These are phyloP conservation scores for Canavalia gladiata DNA, from an alignment of 306 rosid species.

Conservation along the genomic window DNA sequence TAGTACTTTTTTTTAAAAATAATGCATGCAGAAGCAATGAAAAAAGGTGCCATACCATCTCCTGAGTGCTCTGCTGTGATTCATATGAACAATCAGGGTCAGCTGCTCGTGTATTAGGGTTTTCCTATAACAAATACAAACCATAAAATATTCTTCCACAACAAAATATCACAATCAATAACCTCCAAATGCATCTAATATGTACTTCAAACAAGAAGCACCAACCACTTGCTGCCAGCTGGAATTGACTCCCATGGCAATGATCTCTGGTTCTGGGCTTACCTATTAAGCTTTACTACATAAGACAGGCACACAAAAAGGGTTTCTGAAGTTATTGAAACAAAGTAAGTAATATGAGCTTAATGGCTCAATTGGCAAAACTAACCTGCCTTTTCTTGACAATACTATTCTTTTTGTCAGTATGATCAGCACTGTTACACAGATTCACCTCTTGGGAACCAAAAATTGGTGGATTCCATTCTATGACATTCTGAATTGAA, in stretches of 20 bases:
- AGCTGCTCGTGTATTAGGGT: conserved; percentile 56
- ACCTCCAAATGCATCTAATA: conserved; percentile 17
- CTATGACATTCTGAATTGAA: conserved; percentile 59
- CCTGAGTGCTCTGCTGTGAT: conserved; percentile 69
- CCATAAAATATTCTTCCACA: conserved; percentile 12
- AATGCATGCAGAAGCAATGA: conserved; percentile 6
- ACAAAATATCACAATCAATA: conserved; percentile 40
- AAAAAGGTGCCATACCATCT: conserved; percentile 65
- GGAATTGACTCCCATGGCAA: conserved; percentile 64
- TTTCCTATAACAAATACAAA: conserved; percentile 41
- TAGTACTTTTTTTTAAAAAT: not conserved
- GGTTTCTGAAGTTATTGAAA: conserved; percentile 5
- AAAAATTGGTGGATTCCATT: conserved; percentile 57
- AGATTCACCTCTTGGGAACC: conserved; percentile 33
- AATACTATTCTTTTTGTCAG: conserved; percentile 59
- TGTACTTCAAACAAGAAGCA: conserved; percentile 40
- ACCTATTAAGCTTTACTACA: conserved; percentile 52
- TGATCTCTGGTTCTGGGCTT: conserved; percentile 62
- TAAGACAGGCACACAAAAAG: not conserved
- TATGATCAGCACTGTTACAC: conserved; percentile 56
- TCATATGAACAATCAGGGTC: conserved; percentile 69
- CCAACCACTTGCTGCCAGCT: conserved; percentile 81
- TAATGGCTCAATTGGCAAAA: conserved; percentile 6
- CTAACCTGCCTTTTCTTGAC: conserved; percentile 72
- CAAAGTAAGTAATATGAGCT: not conserved